A percentile compares a stretch with the other conserved stretches of the same genome.
phyloP scores from a whole-genome alignment of 257 asterid genomes.

The Linderniella brevidens region DNA sequence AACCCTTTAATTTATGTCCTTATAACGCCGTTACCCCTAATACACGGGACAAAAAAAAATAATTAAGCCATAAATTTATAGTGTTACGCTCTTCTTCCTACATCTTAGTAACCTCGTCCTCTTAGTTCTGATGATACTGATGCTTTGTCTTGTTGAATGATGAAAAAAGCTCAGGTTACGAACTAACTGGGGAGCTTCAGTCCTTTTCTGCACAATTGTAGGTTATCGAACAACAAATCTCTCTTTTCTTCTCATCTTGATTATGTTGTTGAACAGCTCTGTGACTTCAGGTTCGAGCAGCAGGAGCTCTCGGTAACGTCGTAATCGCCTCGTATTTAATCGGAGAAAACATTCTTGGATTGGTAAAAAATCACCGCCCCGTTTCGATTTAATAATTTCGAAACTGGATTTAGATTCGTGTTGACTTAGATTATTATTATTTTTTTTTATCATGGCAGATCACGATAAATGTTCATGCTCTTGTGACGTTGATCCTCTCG shows the following conservation, averaged over 20 bases:
- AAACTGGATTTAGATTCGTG: not conserved
- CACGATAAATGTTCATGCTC: slow-evolving; percentile 69
- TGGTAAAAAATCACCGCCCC: slow-evolving; percentile 31
- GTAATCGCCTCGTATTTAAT: slow-evolving; percentile 64
- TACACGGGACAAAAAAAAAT: too few species aligned
- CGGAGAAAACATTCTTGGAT: slow-evolving; percentile 77
- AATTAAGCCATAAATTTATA: not conserved
- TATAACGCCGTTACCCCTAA: too few species aligned
- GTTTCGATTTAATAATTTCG: not conserved
- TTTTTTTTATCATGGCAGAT: slow-evolving; percentile 29
- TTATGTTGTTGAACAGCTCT: not conserved
- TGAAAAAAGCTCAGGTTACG: slow-evolving; percentile 27
- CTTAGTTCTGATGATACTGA: slow-evolving; percentile 1
- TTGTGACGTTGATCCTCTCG: slow-evolving; percentile 45
- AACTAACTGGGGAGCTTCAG: slow-evolving; percentile 64
- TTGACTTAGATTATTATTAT: too few species aligned
- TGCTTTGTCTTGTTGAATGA: too few species aligned
- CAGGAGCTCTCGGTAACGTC: slow-evolving; percentile 73
- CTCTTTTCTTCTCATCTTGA: slow-evolving; percentile 9
- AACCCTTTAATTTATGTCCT: too few species aligned
- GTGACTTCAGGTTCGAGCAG: slow-evolving; percentile 61
- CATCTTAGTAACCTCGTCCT: too few species aligned
- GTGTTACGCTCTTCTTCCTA: not conserved
- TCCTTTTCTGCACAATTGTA: slow-evolving; percentile 68
- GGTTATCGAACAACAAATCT: slow-evolving; percentile 13